Conservation (phyloP, 2,329 filamentous ascomycete genomes). For the Neoscytalidium dimidiatum region DNA sequence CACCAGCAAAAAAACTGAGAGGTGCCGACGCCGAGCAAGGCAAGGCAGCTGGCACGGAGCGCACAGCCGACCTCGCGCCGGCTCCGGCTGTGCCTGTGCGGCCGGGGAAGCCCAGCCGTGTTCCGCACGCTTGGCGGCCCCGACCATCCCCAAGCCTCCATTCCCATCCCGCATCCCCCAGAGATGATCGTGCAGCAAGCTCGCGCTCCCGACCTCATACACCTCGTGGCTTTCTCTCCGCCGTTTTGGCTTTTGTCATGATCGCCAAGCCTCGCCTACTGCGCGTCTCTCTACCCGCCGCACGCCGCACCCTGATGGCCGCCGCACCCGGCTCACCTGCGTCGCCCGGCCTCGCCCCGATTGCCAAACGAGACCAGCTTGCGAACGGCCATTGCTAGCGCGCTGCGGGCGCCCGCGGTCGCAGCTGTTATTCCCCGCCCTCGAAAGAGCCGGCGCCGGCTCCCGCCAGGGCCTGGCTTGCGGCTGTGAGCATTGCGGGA, state of each 20-base stretch:
- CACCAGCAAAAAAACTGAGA: conserved; percentile 13
- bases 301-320: not conserved
- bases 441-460: not conserved
- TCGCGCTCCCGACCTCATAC: not conserved
- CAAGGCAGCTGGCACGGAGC: not conserved
- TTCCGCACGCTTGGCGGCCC: not conserved
- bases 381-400: not conserved
- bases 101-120: conserved; percentile 2
- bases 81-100: not conserved
- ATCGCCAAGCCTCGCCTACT: not conserved
- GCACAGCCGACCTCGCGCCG: too few species aligned
- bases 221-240: not conserved
- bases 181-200: not conserved
- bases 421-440: too few species aligned
- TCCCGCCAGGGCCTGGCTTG: not conserved
- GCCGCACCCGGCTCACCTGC: not conserved
- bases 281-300: not conserved
- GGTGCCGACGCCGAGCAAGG: conserved; percentile 2
- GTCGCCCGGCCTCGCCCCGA: not conserved
- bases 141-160: not conserved
- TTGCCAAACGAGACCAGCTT: not conserved
- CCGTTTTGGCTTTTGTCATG: not conserved
- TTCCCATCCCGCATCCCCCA: not conserved
- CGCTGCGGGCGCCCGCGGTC: not conserved
- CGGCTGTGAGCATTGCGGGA: conserved; percentile 2